A percentile compares a stretch with the other conserved stretches of the same genome.
These are phyloP conservation scores for Sugiyamaella japonica DNA, from an alignment of 1,139 yeast species.

Conservation along the genomic window DNA sequence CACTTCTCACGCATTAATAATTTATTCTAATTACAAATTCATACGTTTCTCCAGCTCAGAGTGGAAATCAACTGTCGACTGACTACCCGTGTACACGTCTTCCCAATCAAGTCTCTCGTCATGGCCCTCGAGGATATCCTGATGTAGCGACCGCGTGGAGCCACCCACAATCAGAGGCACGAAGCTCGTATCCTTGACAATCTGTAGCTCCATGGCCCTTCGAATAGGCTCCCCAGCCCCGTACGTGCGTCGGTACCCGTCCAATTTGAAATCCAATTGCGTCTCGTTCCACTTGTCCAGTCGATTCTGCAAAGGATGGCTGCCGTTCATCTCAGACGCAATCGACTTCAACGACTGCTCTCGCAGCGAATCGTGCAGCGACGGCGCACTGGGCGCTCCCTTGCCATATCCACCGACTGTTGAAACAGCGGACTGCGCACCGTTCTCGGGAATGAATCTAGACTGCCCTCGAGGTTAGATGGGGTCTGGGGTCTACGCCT, in stretches of 20 bases:
- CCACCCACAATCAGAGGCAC: constrained; percentile 65
- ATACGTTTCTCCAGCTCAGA: constrained; percentile 67
- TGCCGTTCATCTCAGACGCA: constrained; percentile 70
- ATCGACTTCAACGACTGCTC: constrained; percentile 37
- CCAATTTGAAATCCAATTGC: constrained; percentile 68
- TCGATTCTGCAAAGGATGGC: constrained; percentile 85
- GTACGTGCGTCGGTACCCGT: constrained; percentile 75
- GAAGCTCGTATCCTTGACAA: constrained; percentile 72
- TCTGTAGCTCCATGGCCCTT: constrained; percentile 79
- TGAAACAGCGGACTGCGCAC: constrained; percentile 28
- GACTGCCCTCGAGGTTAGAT: constrained; percentile 23
- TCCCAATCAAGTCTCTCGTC: constrained; percentile 89
- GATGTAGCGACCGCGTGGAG: constrained; percentile 55
- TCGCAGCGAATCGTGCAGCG: constrained; percentile 36
- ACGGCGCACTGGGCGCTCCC: constrained; percentile 35
- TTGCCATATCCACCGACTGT: constrained; percentile 28
- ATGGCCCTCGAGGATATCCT: constrained; percentile 73
- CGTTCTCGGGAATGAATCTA: constrained; percentile 33
- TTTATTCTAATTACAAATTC: constrained; percentile 47
- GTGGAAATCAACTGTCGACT: constrained; percentile 52
- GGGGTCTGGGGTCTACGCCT: not conserved
- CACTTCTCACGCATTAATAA: not conserved
- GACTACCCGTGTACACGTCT: constrained; percentile 64
- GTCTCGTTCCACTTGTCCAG: constrained; percentile 77
- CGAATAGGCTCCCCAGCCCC: constrained; percentile 95